Base-by-base conservation (phyloP, 106 monocot species). In the Phalaenopsis aphrodite region DNA sequence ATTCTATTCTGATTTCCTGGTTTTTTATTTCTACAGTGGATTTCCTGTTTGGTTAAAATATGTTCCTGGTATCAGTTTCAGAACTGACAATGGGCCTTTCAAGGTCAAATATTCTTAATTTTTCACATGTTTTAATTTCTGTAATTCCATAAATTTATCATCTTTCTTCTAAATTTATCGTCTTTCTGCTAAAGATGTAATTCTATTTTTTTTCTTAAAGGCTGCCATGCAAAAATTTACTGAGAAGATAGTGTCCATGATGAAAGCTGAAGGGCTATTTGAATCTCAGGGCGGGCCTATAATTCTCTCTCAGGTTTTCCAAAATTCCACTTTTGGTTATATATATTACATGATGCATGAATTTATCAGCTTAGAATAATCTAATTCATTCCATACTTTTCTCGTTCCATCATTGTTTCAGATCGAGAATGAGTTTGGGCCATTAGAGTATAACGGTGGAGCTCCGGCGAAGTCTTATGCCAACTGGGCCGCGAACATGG, bases 11-110 rank as follows among this genome's bases (percentile, higher is more conserved):
- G 17, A 41, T 73, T 7, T 72, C 10, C 10, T 75, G 41, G 19
- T 57, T 57, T 0, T 30, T 56, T 81, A 15, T 78, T 23, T 78
- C 36, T 84, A 67, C 80, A 94, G 96, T 49, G 96, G 96, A 39
- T 92, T 97, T 82, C 96, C 96, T 75, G 87, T 97, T 72, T 97
- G 96, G 94, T 88, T 97, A 14, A 94, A 93, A 68, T 91, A 87
- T 84, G 85, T 92, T 38, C 85, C 88, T 72, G 97, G 97, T 11
- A 92, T 97, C 68, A 90, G 85, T 19, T 97, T 97, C 77, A 85
- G 97, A 81, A 97, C 97, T 46, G 92, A 97, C 75, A 97, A 97
- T 83, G 90, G 82, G 55, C 96, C 96, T 76, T 97, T 97, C 85
- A 97, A 94, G 92, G 96, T 94, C 58, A 75, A 37, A 61, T 65